Conservation (phyloP, 2,329 filamentous ascomycete species). For the Aureobasidium leucospermi region DNA sequence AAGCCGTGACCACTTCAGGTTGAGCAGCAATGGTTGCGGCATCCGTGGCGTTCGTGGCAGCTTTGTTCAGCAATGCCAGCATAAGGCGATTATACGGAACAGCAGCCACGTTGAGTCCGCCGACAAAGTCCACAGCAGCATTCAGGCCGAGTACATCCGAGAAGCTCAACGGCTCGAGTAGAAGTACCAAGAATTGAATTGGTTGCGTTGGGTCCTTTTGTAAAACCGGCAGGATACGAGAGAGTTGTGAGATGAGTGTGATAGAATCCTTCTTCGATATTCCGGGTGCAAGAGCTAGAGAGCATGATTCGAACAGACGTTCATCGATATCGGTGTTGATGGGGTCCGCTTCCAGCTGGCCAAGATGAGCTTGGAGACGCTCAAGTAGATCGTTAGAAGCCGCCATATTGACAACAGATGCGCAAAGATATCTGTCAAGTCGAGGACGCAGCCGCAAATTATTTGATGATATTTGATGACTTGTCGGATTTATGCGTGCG, state of each 20-base stretch:
- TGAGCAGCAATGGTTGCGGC: slow-evolving; percentile 52
- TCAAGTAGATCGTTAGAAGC: slow-evolving; percentile 5
- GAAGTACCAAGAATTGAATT: slow-evolving; percentile 44
- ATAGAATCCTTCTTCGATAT: slow-evolving; percentile 27
- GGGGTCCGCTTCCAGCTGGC: slow-evolving; percentile 37
- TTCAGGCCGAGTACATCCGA: slow-evolving; percentile 41
- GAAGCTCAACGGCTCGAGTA: slow-evolving; percentile 44
- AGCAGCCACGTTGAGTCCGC: slow-evolving; percentile 45
- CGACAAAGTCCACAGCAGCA: slow-evolving; percentile 46
- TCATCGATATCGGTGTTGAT: slow-evolving; percentile 37
- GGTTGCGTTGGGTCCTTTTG: slow-evolving; percentile 53
- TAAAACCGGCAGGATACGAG: slow-evolving; percentile 44
- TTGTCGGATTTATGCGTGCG: neutral
- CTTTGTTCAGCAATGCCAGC: slow-evolving; percentile 50
- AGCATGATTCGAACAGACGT: slow-evolving; percentile 44
- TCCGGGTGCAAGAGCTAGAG: slow-evolving; percentile 37
- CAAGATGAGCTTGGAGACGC: slow-evolving; percentile 36
- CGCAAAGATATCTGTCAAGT: neutral
- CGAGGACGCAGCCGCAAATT: neutral
- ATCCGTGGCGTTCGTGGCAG: slow-evolving; percentile 43
- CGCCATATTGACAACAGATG: neutral
- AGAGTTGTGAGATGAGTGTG: slow-evolving; percentile 39
- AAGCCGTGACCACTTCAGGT: slow-evolving; percentile 45
- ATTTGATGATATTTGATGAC: neutral
- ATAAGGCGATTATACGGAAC: slow-evolving; percentile 48